Evolutionary conservation across 257 asterid species (phyloP).

Genomic region (Misopates orontium): DNA sequence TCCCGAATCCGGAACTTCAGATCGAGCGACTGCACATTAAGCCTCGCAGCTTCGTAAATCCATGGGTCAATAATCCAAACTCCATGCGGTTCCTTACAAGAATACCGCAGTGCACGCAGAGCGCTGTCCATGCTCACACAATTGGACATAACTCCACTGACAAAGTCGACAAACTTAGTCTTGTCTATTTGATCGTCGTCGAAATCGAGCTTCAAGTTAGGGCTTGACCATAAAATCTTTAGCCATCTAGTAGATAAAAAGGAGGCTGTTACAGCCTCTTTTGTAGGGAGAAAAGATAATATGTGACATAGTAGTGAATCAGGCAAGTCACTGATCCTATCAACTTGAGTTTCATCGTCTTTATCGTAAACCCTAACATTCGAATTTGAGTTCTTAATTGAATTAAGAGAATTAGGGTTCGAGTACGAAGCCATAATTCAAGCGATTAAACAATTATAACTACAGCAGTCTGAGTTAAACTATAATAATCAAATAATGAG

Average conservation of each 20-base stretch:
- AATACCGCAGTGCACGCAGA: neutral
- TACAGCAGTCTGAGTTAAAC: no score
- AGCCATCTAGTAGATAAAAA: neutral
- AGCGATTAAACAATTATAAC: no score
- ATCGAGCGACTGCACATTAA: neutral
- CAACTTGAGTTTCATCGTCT: neutral
- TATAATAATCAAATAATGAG: no score
- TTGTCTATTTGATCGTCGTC: neutral
- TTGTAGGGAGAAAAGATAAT: slow-evolving; percentile 13
- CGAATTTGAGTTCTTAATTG: no score
- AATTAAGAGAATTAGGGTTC: no score
- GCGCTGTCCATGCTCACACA: neutral
- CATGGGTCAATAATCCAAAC: neutral
- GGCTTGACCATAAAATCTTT: neutral
- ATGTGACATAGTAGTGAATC: slow-evolving; percentile 1
- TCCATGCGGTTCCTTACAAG: neutral
- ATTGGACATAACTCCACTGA: neutral
- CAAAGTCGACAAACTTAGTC: neutral
- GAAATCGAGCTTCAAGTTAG: slow-evolving; percentile 1
- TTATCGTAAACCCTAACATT: neutral
- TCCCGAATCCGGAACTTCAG: neutral
- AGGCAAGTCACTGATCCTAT: slow-evolving; percentile 15
- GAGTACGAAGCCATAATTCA: no score
- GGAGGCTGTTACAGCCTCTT: neutral
- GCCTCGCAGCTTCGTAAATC: neutral